These are phyloP conservation scores for Sparassis latifolia DNA, from an alignment of 1,284 basidiomycete genomes.

Conservation along the genomic window DNA sequence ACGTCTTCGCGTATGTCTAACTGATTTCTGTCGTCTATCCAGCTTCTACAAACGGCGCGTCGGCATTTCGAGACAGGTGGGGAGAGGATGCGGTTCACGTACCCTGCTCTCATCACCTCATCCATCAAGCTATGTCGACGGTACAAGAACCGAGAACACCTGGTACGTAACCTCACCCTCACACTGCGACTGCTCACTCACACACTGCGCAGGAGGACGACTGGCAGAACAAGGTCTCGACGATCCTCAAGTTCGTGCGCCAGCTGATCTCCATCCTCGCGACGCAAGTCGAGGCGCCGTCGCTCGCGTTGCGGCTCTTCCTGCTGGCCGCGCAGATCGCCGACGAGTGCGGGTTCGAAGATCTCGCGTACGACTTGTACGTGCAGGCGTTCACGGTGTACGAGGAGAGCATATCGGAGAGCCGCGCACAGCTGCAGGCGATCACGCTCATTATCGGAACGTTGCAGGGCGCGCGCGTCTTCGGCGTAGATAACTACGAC, in stretches of 20 bases:
- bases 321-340: conserved; percentile 91
- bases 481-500: conserved; percentile 89
- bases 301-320: conserved; percentile 86
- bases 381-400: conserved; percentile 95
- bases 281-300: conserved; percentile 85
- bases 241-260: conserved; percentile 87
- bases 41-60: conserved; percentile 86
- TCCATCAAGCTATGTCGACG: conserved; percentile 86
- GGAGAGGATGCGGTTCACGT: conserved; percentile 90
- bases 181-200: background rate
- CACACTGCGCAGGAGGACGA: conserved; percentile 56
- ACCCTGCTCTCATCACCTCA: conserved; percentile 88
- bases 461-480: conserved; percentile 78
- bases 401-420: conserved; percentile 92
- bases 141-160: conserved; percentile 72
- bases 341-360: conserved; percentile 89
- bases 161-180: conserved; percentile 32
- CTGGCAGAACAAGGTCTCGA: conserved; percentile 76
- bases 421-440: conserved; percentile 86
- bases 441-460: conserved; percentile 90
- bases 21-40: background rate
- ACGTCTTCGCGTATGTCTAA: background rate
- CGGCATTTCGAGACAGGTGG: conserved; percentile 87
- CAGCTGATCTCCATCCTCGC: conserved; percentile 88
- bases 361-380: conserved; percentile 92